Evolutionary conservation across 2,329 filamentous ascomycete genomes (phyloP), one percentile per base, ranked within the genome.

Genomic region (Calonectria crousiana): DNA sequence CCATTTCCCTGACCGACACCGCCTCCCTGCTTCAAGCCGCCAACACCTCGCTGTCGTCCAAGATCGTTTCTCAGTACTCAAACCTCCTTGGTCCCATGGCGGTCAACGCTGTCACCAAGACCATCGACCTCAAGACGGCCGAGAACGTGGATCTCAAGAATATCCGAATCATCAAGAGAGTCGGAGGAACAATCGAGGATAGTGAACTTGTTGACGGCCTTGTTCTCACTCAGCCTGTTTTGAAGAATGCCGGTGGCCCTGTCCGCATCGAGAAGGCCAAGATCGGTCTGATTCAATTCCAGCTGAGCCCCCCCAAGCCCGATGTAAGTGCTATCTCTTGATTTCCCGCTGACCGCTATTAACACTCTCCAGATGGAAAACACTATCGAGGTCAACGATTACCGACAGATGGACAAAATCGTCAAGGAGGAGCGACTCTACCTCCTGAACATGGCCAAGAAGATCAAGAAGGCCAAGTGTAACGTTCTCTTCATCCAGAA

Each of bases 331-430:
- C 11, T 10, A 4, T 16, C n/a, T 5, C 11, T 56, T 49, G n/a
- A 49, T 36, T 13, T 28, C 20, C 4, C 23, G 18, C 13, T 28
- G 16, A 34, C 4, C 10, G 20, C 67, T 69, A 70, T 81, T 83
- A 44, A 82, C 76, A 71, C 4, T 41, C 20, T 73, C 64, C 80
- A 95, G 92, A 99, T 99, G 97, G 97, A 99, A 89, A 99, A 99
- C 88, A 97, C 97, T 83, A 98, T 99, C 78, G 93, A 98, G 38
- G 97, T 99, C 83, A 99, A 99, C 86, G 97, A 99, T 89, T 99
- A 99, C 90, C 92, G 97, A 83, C 97, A 99, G 86, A 99, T 99
- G 97, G 97, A 99, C 90, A 99, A 98, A 91, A 99, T 99, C 79
- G 92, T 99, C 81, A 99, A 99, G 88, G 97, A 99, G 88, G 97